Evolutionary conservation across 2,329 filamentous ascomycete genomes (phyloP).

Genomic region (Exophiala dermatitidis): DNA sequence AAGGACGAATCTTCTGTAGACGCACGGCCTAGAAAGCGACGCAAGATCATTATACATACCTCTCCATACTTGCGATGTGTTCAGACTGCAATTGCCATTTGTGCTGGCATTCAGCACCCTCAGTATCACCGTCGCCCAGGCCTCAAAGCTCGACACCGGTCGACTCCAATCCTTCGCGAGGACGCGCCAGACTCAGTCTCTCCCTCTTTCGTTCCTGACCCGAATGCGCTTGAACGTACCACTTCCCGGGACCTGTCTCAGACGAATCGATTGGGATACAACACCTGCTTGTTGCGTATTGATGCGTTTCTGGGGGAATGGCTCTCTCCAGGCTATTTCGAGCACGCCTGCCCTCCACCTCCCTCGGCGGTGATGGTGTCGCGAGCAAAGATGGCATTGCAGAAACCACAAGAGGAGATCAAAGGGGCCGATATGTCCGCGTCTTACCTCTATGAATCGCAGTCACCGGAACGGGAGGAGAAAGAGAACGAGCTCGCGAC

Average conservation of each 20-base stretch:
- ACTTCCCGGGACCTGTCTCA: conserved; percentile 8
- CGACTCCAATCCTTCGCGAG: conserved; percentile 11
- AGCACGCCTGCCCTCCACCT: conserved; percentile 82
- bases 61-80: conserved; percentile 93
- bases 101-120: conserved; percentile 63
- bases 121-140: conserved; percentile 28
- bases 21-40: conserved; percentile 33
- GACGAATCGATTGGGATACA: conserved; percentile 18
- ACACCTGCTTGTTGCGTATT: conserved; percentile 53
- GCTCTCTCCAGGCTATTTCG: conserved; percentile 89
- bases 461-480: conserved; percentile 28
- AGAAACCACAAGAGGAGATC: conserved; percentile 65
- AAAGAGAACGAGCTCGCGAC: conserved; percentile 29
- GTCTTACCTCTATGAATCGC: conserved; percentile 20
- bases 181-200: conserved; percentile 22
- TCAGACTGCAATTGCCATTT: conserved; percentile 83
- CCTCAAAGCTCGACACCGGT: conserved; percentile 24
- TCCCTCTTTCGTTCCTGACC: conserved; percentile 16
- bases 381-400: conserved; percentile 76
- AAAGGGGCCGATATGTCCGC: conserved; percentile 31
- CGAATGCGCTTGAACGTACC: conserved; percentile 1
- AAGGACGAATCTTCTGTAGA: conserved; percentile 19
- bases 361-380: conserved; percentile 80
- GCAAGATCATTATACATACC: conserved; percentile 75
- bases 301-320: conserved; percentile 95